phyloP scores from a whole-genome alignment of 139 green algal genomes.

The Desmodesmus armatus region DNA sequence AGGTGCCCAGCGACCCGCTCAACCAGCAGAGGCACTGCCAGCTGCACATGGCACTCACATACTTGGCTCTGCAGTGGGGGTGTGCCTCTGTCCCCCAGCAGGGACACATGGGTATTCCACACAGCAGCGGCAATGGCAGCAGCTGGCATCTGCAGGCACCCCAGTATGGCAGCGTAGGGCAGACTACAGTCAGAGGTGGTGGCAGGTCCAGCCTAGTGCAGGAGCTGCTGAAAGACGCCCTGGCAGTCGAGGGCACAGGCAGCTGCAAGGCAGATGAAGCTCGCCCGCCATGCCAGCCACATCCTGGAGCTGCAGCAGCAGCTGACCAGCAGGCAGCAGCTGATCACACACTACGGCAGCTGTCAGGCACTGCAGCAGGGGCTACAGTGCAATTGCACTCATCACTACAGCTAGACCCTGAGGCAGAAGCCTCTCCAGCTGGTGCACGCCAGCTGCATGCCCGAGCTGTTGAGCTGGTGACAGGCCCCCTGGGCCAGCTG shows the following conservation, averaged over 20 bases:
- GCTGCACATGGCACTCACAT: conserved; percentile 28
- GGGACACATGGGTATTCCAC: too few species aligned
- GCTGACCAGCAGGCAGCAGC: background rate
- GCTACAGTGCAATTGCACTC: too few species aligned
- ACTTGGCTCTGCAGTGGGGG: conserved; percentile 32
- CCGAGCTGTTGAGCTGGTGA: background rate
- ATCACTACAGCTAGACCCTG: too few species aligned
- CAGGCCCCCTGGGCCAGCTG: background rate
- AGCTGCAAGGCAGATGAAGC: too few species aligned
- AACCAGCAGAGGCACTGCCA: background rate
- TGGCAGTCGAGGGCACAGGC: too few species aligned
- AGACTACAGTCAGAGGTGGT: too few species aligned
- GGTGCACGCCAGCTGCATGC: too few species aligned
- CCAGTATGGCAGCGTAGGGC: too few species aligned
- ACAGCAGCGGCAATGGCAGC: too few species aligned
- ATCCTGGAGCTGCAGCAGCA: conserved; percentile 37
- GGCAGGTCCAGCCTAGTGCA: background rate
- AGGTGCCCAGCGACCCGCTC: background rate
- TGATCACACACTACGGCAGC: background rate
- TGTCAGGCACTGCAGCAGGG: background rate
- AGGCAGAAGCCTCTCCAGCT: background rate
- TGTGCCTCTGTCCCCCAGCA: too few species aligned
- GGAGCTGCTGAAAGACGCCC: conserved; percentile 15
- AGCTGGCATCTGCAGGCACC: too few species aligned
- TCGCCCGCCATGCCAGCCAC: too few species aligned